These are phyloP conservation scores for Citrus reticulata DNA, from an alignment of 345 rosid genomes.

Conservation along the genomic window DNA sequence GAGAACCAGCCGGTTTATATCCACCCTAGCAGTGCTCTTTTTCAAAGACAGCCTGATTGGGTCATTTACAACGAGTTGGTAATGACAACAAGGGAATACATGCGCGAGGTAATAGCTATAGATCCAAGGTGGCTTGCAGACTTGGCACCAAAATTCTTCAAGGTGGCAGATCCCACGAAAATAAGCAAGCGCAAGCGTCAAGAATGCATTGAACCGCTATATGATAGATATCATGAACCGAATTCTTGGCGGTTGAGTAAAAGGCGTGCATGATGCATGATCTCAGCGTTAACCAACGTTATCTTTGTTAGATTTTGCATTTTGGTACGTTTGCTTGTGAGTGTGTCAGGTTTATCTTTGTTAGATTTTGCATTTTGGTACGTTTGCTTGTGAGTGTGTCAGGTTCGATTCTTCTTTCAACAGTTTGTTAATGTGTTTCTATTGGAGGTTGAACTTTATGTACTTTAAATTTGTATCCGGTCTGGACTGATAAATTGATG, in stretches of 20 bases:
- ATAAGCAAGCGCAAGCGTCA: slow-evolving; percentile 88
- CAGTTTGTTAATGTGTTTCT: too few species aligned
- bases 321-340: neutral
- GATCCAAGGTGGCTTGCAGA: slow-evolving; percentile 95
- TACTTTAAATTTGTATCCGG: too few species aligned
- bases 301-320: neutral
- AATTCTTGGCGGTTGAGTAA: slow-evolving; percentile 86
- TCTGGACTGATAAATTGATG: too few species aligned
- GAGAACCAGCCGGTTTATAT: slow-evolving; percentile 86
- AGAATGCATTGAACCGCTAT: slow-evolving; percentile 77
- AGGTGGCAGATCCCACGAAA: slow-evolving; percentile 71
- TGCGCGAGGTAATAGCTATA: slow-evolving; percentile 75
- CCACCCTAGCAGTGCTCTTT: slow-evolving; percentile 90
- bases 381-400: neutral
- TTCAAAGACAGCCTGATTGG: slow-evolving; percentile 96
- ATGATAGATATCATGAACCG: slow-evolving; percentile 82
- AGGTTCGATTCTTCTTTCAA: too few species aligned
- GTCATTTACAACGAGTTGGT: slow-evolving; percentile 88
- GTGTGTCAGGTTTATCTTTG: neutral
- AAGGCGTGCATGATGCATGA: slow-evolving; percentile 56
- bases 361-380: neutral
- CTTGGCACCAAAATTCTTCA: slow-evolving; percentile 86
- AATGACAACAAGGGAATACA: slow-evolving; percentile 91
- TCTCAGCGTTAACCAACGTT: neutral
- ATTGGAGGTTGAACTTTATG: too few species aligned